Evolutionary conservation across 2,329 filamentous ascomycete genomes (phyloP).

Genomic region (Exophiala alcalophila): DNA sequence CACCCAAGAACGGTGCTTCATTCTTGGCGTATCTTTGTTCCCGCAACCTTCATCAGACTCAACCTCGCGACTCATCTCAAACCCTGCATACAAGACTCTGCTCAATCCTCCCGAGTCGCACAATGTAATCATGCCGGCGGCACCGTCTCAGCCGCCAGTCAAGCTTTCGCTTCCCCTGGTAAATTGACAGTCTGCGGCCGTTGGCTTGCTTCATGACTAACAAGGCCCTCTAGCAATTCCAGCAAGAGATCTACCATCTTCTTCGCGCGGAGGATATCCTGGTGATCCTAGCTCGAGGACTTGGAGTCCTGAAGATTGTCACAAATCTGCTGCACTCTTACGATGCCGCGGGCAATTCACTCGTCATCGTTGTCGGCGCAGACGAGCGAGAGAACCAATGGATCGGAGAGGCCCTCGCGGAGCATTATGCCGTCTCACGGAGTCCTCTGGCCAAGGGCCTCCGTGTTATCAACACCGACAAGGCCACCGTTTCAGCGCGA

Average conservation of each 20-base stretch:
- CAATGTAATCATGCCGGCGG: constrained; percentile 40
- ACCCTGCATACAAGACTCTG: no score
- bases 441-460: constrained; percentile 78
- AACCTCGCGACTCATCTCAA: no score
- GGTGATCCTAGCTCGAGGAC: constrained; percentile 83
- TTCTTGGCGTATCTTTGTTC: no score
- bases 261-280: constrained; percentile 89
- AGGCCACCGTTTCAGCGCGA: constrained; percentile 78
- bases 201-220: constrained; percentile 18
- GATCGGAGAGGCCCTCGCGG: constrained; percentile 93
- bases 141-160: constrained; percentile 50
- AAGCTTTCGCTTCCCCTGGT: constrained; percentile 63
- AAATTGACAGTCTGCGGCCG: constrained; percentile 22
- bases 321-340: constrained; percentile 97
- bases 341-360: constrained; percentile 90
- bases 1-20: no score
- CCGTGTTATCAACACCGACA: constrained; percentile 90
- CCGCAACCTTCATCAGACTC: no score
- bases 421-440: constrained; percentile 88
- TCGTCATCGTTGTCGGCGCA: constrained; percentile 84
- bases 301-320: constrained; percentile 85
- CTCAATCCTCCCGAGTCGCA: no score
- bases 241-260: constrained; percentile 92
- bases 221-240: constrained; percentile 63
- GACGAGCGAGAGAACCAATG: constrained; percentile 92